Evolutionary conservation across 768 basidiomycete genomes (phyloP).

Genomic region (Amanita fuliginea): DNA sequence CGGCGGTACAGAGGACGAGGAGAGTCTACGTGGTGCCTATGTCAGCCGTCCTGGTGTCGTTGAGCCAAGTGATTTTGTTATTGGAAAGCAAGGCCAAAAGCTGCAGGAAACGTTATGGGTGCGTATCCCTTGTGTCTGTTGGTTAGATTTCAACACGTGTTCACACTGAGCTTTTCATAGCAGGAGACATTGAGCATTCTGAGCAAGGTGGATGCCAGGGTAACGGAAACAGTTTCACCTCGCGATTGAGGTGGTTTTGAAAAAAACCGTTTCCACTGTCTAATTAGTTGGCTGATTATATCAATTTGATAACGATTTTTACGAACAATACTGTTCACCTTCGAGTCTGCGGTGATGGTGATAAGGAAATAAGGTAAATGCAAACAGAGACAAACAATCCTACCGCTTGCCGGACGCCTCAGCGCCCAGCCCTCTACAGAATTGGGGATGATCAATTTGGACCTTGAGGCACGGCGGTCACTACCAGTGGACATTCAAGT

Average conservation of each 20-base stretch:
- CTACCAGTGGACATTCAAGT: no score
- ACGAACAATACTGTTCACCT: no score
- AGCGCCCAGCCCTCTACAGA: no score
- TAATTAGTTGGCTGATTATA: no score
- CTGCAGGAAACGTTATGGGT: conserved; percentile 25
- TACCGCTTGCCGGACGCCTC: no score
- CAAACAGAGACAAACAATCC: no score
- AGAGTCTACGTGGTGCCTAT: conserved; percentile 21
- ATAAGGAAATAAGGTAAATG: no score
- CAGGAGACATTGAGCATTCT: conserved; percentile 2
- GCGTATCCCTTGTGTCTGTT: conserved; percentile 5
- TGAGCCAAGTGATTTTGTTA: conserved; percentile 23
- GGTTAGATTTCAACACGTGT: neutral
- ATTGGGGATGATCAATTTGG: no score
- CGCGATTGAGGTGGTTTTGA: neutral
- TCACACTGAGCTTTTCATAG: neutral
- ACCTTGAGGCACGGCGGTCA: no score
- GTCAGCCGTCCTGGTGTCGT: conserved; percentile 12
- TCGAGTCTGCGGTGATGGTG: no score
- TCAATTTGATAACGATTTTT: no score
- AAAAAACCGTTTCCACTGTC: no score
- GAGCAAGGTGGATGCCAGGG: conserved; percentile 4
- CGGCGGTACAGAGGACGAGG: conserved; percentile 13
- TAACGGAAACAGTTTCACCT: neutral
- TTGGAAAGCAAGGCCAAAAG: conserved; percentile 20